Conservation (phyloP, 192 early-diverging fungal species). For the Coemansia asiatica region DNA sequence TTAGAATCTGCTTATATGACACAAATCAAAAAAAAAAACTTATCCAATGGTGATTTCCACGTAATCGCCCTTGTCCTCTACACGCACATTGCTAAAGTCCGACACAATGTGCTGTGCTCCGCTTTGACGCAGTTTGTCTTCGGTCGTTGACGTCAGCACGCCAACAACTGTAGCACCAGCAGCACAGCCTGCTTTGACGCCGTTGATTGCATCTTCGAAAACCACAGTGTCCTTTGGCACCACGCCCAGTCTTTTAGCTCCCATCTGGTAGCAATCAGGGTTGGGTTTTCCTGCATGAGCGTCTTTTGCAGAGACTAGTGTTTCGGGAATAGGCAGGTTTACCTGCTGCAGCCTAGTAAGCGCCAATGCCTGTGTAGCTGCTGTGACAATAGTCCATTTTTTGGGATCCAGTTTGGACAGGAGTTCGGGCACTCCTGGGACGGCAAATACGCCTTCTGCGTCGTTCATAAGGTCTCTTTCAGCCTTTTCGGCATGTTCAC, state of each 20-base stretch:
- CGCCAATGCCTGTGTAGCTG: constrained; percentile 26
- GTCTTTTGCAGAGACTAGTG: constrained; percentile 23
- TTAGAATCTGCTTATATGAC: no score
- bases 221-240: constrained; percentile 21
- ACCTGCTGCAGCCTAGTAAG: constrained; percentile 20
- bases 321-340: constrained; percentile 16
- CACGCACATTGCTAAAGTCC: constrained; percentile 15
- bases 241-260: constrained; percentile 17
- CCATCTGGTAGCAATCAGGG: constrained; percentile 28
- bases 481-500: constrained; percentile 12
- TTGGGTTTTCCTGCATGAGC: constrained; percentile 27
- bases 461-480: constrained; percentile 20
- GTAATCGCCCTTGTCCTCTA: constrained; percentile 11
- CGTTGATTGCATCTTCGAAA: constrained; percentile 44
- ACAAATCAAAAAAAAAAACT: not conserved
- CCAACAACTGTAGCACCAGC: constrained; percentile 34
- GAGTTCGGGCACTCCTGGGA: constrained; percentile 29
- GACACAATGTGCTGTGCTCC: constrained; percentile 33
- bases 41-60: not conserved
- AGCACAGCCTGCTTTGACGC: constrained; percentile 28
- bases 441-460: constrained; percentile 23
- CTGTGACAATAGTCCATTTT: constrained; percentile 46
- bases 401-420: constrained; percentile 2
- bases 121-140: constrained; percentile 9
- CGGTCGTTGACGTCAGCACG: constrained; percentile 27